phyloP scores from a whole-genome alignment of 768 basidiomycete species.

The Mycena metata region DNA sequence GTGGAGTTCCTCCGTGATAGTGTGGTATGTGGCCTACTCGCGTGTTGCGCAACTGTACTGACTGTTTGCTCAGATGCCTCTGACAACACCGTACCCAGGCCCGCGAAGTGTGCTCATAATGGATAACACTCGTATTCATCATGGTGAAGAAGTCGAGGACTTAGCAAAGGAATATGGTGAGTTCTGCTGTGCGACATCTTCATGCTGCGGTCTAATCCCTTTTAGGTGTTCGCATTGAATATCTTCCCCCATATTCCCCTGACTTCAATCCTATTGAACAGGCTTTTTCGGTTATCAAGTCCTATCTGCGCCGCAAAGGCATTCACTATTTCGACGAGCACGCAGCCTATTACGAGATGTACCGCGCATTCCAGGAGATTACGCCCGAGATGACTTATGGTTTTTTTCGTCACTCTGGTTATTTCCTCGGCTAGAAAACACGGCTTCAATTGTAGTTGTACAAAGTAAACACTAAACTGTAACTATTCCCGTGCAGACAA shows the following conservation, averaged over 20 bases:
- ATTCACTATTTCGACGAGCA: not conserved
- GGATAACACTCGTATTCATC: conserved; percentile 1
- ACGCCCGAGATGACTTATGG: conserved; percentile 11
- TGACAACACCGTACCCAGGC: not conserved
- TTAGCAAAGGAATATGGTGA: not conserved
- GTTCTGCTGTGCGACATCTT: not conserved
- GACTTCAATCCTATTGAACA: conserved; percentile 47
- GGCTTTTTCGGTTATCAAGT: conserved; percentile 43
- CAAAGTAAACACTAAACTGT: not conserved
- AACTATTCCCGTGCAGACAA: not conserved
- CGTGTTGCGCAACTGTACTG: too few species aligned
- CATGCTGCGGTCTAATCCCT: not conserved
- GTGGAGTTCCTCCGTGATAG: too few species aligned
- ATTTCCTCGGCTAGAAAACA: conserved; percentile 7
- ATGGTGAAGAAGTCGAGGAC: not conserved
- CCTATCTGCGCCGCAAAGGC: conserved; percentile 27
- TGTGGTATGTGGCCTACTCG: too few species aligned
- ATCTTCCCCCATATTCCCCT: conserved; percentile 43
- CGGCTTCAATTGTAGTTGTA: conserved; percentile 38
- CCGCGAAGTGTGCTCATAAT: not conserved
- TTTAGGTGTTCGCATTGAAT: conserved; percentile 13
- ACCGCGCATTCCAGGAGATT: conserved; percentile 1
- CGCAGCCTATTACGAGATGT: conserved; percentile 3
- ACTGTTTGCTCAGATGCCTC: not conserved
- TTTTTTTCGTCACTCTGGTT: conserved; percentile 14